These are phyloP conservation scores for Russula brevipes DNA, from an alignment of 768 basidiomycete genomes.

Conservation along the genomic window DNA sequence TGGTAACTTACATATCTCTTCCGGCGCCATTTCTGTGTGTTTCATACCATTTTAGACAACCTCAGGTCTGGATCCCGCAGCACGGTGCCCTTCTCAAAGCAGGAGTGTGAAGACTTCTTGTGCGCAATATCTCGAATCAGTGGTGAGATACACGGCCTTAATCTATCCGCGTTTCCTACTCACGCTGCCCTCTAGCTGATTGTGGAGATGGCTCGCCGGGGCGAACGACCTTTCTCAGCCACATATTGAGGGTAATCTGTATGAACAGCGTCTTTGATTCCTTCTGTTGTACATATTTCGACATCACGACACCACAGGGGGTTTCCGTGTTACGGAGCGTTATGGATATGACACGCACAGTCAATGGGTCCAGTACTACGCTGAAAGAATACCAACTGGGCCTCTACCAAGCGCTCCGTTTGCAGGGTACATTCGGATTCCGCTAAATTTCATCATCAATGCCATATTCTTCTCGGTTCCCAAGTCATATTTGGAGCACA, in stretches of 20 bases:
- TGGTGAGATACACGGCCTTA: conserved; percentile 9
- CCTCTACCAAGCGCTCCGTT: conserved; percentile 10
- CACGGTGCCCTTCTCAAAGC: conserved; percentile 49
- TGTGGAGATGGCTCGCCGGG: conserved; percentile 35
- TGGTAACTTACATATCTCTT: conserved; percentile 22
- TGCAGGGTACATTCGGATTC: conserved; percentile 25
- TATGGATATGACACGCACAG: conserved; percentile 40
- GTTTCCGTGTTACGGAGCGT: conserved; percentile 42
- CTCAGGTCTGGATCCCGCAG: conserved; percentile 42
- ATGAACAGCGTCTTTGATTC: conserved; percentile 6
- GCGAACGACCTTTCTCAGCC: conserved; percentile 44
- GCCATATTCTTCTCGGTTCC: conserved; percentile 50
- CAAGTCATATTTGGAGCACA: conserved; percentile 45
- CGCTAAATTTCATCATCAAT: conserved; percentile 39
- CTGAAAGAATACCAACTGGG: conserved; percentile 29
- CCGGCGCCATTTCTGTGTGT: not conserved
- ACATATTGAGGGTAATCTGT: conserved; percentile 49
- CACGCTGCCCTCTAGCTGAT: not conserved
- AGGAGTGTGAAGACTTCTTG: conserved; percentile 48
- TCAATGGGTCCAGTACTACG: conserved; percentile 8
- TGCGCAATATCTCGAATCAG: conserved; percentile 28
- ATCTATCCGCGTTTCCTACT: not conserved
- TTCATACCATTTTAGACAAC: conserved; percentile 40
- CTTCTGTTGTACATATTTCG: not conserved
- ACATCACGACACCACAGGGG: conserved; percentile 27